Base-by-base conservation (phyloP, 2,329 filamentous ascomycete genomes). In the Penicillium sp. region DNA sequence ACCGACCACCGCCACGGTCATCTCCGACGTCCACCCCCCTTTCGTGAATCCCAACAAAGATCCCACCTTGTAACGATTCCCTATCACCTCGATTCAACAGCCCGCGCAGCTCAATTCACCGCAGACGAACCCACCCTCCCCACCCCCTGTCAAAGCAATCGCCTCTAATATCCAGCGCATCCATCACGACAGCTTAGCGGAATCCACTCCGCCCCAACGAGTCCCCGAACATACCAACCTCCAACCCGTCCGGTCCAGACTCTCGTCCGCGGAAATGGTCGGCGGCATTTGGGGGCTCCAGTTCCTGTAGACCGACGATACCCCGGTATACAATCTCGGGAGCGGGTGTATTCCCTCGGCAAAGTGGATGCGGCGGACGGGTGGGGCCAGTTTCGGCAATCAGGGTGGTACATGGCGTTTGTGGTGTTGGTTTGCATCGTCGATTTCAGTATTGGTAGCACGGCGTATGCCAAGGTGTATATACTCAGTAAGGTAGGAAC, bases 271-370 rank as follows among this genome's bases (percentile, higher is more conserved):
- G 57, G 55, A 51, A 56, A 56, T 38, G 22, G 11, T 10, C 35
- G 6, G 50, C 51, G 58, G 53, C 55, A 61, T 44, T 46, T 47
- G 41, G 30, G 31, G 18, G 25, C 20, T 33, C 13, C 18, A 5
- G 28, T 28, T 4, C n/a, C n/a, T 20, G 48, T 4, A 35, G 39
- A 16, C 40, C 52, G 48, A 47, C 6, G 3, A 22, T 39, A 6
- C 7, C 13, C 48, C 55, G 57, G 53, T 54, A 55, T 50, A 25
- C 16, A 22, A 41, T 8, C 13, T 60, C 56, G 56, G 58, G 54
- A 56, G 35, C 31, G 27, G 18, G 42, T 41, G 36, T 33, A 36
- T 44, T 40, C 54, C 49, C 46, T 38, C 42, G 44, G 47, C 22
- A 55, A 51, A 49, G 53, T 38, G 55, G 51, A 35, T 11, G 24